Percentiles rank a stretch among this genome's conserved stretches.
Evolutionary conservation across 768 basidiomycete genomes (phyloP).

Genomic region (Xanthoconium stramineum): DNA sequence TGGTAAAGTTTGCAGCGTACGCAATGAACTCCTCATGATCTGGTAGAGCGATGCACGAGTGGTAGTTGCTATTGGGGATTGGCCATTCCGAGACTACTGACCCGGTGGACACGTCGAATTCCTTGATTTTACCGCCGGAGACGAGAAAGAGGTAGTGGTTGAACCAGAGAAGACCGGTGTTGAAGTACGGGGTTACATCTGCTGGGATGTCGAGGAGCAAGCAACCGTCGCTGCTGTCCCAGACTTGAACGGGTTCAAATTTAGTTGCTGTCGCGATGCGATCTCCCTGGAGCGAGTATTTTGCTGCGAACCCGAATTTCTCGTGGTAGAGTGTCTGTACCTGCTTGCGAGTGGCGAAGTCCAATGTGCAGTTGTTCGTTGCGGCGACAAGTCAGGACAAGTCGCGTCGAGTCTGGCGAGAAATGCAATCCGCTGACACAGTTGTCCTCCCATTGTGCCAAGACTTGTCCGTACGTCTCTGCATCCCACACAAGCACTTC

Average conservation of each 20-base stretch:
- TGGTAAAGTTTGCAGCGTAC: background rate
- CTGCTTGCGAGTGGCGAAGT: background rate
- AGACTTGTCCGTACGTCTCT: too few relatives aligned
- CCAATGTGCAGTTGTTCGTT: background rate
- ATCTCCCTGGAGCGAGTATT: background rate
- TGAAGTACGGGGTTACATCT: background rate
- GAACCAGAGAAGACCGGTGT: slow-evolving; percentile 6
- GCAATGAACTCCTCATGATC: background rate
- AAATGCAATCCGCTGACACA: background rate
- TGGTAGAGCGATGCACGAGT: background rate
- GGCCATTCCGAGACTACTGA: background rate
- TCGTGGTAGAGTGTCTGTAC: background rate
- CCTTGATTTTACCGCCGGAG: background rate
- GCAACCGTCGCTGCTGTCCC: background rate
- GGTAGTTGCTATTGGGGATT: background rate
- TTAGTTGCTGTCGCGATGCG: background rate
- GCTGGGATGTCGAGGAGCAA: background rate
- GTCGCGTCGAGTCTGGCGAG: background rate
- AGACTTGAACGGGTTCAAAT: background rate
- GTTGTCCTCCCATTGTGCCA: background rate
- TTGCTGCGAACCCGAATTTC: background rate
- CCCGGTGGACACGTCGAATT: background rate
- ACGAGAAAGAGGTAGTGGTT: background rate
- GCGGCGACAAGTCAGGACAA: background rate
- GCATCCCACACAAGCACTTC: too few relatives aligned